Percentiles rank a stretch among this genome's conserved stretches.
Conservation (phyloP, 306 rosid species). For the Vigna trinervia region DNA sequence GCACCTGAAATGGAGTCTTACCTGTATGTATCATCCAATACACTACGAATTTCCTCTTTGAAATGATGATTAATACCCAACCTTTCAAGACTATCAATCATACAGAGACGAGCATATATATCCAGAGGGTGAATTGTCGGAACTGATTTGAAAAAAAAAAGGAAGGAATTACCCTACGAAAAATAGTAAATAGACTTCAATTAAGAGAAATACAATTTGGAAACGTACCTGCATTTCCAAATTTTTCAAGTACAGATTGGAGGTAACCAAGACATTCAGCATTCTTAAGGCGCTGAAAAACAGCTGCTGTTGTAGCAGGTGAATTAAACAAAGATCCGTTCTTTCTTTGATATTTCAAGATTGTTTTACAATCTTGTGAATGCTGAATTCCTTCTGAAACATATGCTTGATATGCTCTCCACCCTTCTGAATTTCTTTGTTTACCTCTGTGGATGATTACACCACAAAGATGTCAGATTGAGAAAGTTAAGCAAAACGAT, state of each 20-base stretch:
- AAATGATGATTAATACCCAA: constrained; percentile 79
- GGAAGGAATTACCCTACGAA: constrained; percentile 15
- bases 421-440: constrained; percentile 65
- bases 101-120: constrained; percentile 64
- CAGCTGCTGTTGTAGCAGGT: constrained; percentile 85
- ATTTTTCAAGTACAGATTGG: constrained; percentile 59
- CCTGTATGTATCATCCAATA: constrained; percentile 82
- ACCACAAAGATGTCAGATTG: constrained; percentile 19
- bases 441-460: constrained; percentile 49
- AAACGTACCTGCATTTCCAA: constrained; percentile 69
- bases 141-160: constrained; percentile 54
- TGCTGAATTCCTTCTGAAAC: constrained; percentile 73
- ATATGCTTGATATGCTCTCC: constrained; percentile 77
- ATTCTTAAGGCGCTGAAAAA: constrained; percentile 62
- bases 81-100: constrained; percentile 78
- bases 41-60: constrained; percentile 65
- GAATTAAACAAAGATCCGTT: constrained; percentile 88
- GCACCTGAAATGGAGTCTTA: constrained; percentile 43
- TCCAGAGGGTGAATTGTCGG: constrained; percentile 81
- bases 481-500: not conserved
- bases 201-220: not conserved
- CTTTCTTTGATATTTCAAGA: constrained; percentile 77
- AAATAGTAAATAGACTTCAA: constrained; percentile 12
- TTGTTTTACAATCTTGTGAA: constrained; percentile 63
- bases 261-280: constrained; percentile 73